Evolutionary conservation across 108 stramenopile genomes (phyloP).

Genomic region (Cylindrotheca fusiformis): DNA sequence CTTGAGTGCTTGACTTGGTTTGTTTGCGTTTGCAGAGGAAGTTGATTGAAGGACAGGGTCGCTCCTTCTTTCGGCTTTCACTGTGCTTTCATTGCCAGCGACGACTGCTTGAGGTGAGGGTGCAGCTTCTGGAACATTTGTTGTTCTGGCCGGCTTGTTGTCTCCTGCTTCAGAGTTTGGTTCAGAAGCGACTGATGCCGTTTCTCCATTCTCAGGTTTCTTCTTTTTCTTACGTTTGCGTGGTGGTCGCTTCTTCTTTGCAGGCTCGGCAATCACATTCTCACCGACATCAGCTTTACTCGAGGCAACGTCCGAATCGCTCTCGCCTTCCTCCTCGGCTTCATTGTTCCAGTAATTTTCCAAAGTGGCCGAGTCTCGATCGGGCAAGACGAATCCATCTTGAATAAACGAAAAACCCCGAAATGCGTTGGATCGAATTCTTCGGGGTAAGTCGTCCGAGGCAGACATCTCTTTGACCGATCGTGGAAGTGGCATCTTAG

Average conservation of each 20-base stretch:
- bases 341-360: constrained; percentile 78
- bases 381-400: constrained; percentile 68
- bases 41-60: too few species aligned
- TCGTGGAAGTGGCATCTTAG: constrained; percentile 77
- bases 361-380: constrained; percentile 49
- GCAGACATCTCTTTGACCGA: constrained; percentile 74
- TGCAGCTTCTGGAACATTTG: not conserved
- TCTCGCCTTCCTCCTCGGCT: constrained; percentile 72
- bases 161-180: not conserved
- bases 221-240: constrained; percentile 76
- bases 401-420: constrained; percentile 89
- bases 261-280: constrained; percentile 10
- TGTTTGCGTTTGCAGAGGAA: not conserved
- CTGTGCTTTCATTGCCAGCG: constrained; percentile 22
- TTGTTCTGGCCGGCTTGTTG: not conserved
- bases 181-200: constrained; percentile 1
- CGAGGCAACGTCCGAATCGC: constrained; percentile 78
- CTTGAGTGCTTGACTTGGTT: not conserved
- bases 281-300: constrained; percentile 38
- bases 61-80: constrained; percentile 6
- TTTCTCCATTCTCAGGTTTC: constrained; percentile 21
- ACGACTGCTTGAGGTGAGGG: too few species aligned
- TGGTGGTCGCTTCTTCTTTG: constrained; percentile 78
- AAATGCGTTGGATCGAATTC: constrained; percentile 67
- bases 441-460: constrained; percentile 40